phyloP scores from a whole-genome alignment of 2,329 filamentous ascomycete genomes.

The Trichoderma atrobrunneum region DNA sequence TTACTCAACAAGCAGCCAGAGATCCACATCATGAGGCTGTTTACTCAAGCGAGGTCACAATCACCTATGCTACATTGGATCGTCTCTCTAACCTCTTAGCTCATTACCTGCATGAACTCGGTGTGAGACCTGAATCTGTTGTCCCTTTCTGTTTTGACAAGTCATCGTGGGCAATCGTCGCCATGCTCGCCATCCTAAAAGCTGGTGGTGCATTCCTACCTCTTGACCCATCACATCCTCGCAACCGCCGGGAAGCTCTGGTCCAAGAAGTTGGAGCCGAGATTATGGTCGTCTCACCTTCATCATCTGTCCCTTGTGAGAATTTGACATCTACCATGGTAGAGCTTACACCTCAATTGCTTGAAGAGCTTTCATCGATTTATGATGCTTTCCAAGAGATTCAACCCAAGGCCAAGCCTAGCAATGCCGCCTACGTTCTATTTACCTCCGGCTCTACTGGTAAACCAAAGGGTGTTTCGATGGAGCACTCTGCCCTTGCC shows the following conservation, averaged over 20 bases:
- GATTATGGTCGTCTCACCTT: slow-evolving; percentile 17
- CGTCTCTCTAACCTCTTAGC: slow-evolving; percentile 7
- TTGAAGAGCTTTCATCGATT: background rate
- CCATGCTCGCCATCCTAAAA: slow-evolving; percentile 29
- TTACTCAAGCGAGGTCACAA: slow-evolving; percentile 6
- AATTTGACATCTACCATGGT: background rate
- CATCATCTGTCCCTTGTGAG: background rate
- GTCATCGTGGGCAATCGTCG: slow-evolving; percentile 24
- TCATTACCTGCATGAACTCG: slow-evolving; percentile 16
- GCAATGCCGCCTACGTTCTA: slow-evolving; percentile 25
- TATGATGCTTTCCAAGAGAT: background rate
- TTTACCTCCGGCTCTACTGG: slow-evolving; percentile 32
- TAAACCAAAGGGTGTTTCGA: slow-evolving; percentile 28
- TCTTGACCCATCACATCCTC: slow-evolving; percentile 27
- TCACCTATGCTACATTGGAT: slow-evolving; percentile 8
- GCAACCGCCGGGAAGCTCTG: background rate
- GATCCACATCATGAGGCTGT: slow-evolving; percentile 17
- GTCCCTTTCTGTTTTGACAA: slow-evolving; percentile 24
- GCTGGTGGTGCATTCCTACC: slow-evolving; percentile 29
- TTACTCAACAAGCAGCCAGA: slow-evolving; percentile 6
- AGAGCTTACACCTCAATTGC: background rate
- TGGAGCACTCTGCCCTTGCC: slow-evolving; percentile 50
- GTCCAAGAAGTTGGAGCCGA: slow-evolving; percentile 12
- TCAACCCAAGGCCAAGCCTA: background rate
- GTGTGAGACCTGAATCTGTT: slow-evolving; percentile 27